phyloP scores from a whole-genome alignment of 1,284 basidiomycete species.

The Volvariella surrecta region DNA sequence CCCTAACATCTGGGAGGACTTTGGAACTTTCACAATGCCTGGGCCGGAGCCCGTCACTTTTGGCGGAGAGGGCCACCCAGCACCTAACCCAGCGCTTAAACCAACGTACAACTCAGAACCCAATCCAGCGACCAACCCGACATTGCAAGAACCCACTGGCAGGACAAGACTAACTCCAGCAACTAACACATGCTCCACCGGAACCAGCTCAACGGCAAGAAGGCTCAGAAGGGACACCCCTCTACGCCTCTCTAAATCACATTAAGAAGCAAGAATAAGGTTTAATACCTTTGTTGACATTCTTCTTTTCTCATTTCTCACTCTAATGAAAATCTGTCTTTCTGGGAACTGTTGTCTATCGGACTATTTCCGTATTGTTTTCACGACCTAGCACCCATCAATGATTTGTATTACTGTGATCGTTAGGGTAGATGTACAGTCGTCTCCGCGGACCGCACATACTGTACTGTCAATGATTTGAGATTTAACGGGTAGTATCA shows the following conservation, averaged over 20 bases:
- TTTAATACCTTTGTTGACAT: conserved; percentile 5
- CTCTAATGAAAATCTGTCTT: conserved; percentile 4
- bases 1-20: conserved; percentile 26
- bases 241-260: conserved; percentile 11
- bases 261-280: background rate
- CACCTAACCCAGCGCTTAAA: conserved; percentile 8
- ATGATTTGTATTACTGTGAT: too few relatives aligned
- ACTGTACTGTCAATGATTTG: too few relatives aligned
- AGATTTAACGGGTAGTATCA: too few relatives aligned
- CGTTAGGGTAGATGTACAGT: too few relatives aligned
- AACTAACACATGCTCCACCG: conserved; percentile 4
- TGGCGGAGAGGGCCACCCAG: conserved; percentile 13
- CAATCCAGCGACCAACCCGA: too few relatives aligned
- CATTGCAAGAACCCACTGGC: conserved; percentile 7
- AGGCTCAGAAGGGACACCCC: conserved; percentile 18
- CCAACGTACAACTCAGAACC: conserved; percentile 10
- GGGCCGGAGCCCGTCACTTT: conserved; percentile 25
- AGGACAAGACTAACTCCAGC: conserved; percentile 8
- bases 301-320: conserved; percentile 5
- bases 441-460: too few relatives aligned
- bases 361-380: too few relatives aligned
- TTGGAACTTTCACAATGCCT: conserved; percentile 26
- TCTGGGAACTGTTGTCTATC: too few relatives aligned
- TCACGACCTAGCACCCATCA: too few relatives aligned
- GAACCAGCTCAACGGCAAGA: conserved; percentile 6